Evolutionary conservation across 345 rosid genomes (phyloP), one percentile per base, ranked within the genome.

Genomic region (Alliaria petiolata): DNA sequence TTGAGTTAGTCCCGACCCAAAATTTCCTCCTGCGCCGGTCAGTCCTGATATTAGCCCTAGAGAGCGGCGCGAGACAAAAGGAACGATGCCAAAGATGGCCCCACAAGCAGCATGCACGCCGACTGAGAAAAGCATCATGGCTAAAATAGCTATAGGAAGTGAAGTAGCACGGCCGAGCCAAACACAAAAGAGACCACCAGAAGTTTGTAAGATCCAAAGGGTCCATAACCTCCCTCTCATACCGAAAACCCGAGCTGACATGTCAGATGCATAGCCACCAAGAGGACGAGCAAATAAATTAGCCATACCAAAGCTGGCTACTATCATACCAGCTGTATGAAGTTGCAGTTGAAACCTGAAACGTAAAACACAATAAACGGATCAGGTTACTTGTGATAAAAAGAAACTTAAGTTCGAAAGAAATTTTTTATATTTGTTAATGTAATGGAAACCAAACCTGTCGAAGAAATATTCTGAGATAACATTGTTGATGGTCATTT

Each of bases 81-180:
- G 91, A 19, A 88, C 84, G 19, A 90, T 55, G 17, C 96, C 96
- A 5, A 83, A 90, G 3, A 86, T 86, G 8, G 96, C 93, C 4
- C 97, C 95, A 25, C 97, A 90, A 2, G 97, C 92, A 1, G 97
- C 92, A 73, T 86, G 92, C 7, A 85, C 86, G 3, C 92, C 97
- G 0, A 84, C 4, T 0, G 95, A 87, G 83, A 86, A 86, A n/a
- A 88, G 84, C 50, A 88, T 90, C 95, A 90, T 88, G 19, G 95
- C 67, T 5, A 83, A 31, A 34, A 88, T 9, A 3, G 97, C 85
- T 0, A 85, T 28, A 8, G 92, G 90, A 43, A 90, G 89, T 30
- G 97, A 61, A 54, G 71, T 81, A 52, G 90, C 88, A 0, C 54
- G 82, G 39, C 92, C 95, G 0, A 90, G 85, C 89, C 90, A 88